Conservation (phyloP, 2,329 filamentous ascomycete species). For the Colletotrichum lindemuthianum region DNA sequence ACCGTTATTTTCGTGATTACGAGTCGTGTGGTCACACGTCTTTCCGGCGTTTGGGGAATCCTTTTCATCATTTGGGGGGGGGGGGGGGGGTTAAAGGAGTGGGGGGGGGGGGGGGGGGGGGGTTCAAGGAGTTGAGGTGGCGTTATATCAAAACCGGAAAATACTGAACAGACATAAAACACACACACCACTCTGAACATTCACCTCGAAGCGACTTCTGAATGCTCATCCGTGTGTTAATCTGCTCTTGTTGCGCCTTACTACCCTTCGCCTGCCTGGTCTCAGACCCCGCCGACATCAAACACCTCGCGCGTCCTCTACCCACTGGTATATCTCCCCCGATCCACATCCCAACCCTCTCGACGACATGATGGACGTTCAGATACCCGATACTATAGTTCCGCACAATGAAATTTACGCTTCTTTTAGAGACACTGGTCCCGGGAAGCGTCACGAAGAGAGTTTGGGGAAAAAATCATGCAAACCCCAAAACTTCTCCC, state of each 20-base stretch:
- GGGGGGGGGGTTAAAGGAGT: not conserved
- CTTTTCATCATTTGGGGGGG: not conserved
- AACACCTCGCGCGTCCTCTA: not conserved
- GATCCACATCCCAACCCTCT: not conserved
- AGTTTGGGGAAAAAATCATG: not conserved
- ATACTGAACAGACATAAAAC: not conserved
- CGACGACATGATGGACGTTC: no score
- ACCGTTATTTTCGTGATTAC: no score
- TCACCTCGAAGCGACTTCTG: not conserved
- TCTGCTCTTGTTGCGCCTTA: no score
- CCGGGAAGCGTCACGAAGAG: no score
- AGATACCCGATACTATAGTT: no score
- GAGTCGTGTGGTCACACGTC: no score
- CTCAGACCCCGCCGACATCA: not conserved
- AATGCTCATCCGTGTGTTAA: no score
- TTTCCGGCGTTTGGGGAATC: not conserved
- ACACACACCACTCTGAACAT: no score
- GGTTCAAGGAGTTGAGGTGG: not conserved
- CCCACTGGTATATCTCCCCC: not conserved
- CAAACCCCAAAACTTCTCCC: slow-evolving; percentile 14
- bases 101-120: no score
- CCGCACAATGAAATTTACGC: no score
- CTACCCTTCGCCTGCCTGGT: not conserved
- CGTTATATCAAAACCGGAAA: not conserved
- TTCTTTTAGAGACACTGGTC: no score